Evolutionary conservation across 352 stramenopile species (phyloP).

Genomic region (Globisporangium acanthophoron): DNA sequence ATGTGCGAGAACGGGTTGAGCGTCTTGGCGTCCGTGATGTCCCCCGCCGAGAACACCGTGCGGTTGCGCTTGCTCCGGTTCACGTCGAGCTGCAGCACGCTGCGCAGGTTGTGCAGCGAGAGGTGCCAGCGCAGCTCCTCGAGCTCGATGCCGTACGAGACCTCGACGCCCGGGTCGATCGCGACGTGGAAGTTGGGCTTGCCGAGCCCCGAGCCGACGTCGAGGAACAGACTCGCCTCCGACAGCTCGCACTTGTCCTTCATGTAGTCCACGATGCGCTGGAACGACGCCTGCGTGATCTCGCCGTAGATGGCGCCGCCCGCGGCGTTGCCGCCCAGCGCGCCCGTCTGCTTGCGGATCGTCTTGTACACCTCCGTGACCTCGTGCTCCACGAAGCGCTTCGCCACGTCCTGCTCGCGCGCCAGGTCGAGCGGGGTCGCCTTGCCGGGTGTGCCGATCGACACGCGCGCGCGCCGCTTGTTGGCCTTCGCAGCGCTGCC

Average conservation of each 20-base stretch:
- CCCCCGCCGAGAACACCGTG: conserved; percentile 90
- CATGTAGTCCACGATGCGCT: conserved; percentile 94
- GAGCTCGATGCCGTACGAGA: conserved; percentile 95
- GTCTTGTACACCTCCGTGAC: conserved; percentile 89
- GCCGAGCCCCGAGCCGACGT: conserved; percentile 95
- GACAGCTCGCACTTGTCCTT: conserved; percentile 90
- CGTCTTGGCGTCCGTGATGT: conserved; percentile 92
- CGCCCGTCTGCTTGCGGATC: conserved; percentile 92
- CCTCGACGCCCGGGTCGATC: conserved; percentile 92
- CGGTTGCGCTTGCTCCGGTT: conserved; percentile 48
- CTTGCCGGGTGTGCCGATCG: conserved; percentile 67
- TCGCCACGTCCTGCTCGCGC: conserved; percentile 59
- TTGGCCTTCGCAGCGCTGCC: conserved; percentile 14
- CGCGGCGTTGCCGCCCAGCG: conserved; percentile 92
- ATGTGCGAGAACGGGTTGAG: conserved; percentile 98
- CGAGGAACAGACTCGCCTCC: conserved; percentile 90
- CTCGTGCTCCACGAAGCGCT: conserved; percentile 76
- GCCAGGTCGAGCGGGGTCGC: conserved; percentile 50
- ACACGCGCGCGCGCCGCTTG: conserved; percentile 61
- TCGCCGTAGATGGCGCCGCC: conserved; percentile 98
- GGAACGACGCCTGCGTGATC: conserved; percentile 95
- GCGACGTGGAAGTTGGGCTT: conserved; percentile 98
- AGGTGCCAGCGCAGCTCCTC: conserved; percentile 94
- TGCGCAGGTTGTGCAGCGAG: conserved; percentile 91
- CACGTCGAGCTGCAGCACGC: conserved; percentile 70